Percentiles rank a stretch among this genome's conserved stretches.
These are phyloP conservation scores for Hortiboletus flavorubellus DNA, from an alignment of 768 basidiomycete genomes.

Conservation along the genomic window DNA sequence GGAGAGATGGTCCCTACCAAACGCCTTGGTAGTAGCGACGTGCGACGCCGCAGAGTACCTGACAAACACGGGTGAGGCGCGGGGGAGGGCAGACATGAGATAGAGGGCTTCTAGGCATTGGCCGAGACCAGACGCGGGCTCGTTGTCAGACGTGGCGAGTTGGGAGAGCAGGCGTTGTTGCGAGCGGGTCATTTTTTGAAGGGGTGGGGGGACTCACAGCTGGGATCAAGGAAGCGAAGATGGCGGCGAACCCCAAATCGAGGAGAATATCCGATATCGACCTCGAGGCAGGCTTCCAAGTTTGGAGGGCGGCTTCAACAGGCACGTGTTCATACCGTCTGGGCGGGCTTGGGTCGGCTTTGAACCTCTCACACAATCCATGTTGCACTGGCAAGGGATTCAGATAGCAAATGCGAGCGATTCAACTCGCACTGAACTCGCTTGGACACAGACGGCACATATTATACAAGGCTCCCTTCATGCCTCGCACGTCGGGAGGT, in stretches of 20 bases:
- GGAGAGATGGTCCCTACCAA: slow-evolving; percentile 31
- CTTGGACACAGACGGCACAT: too few species aligned
- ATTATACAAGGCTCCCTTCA: too few species aligned
- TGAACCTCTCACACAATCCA: too few species aligned
- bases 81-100: slow-evolving; percentile 29
- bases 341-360: too few species aligned
- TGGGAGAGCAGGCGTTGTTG: slow-evolving; percentile 31
- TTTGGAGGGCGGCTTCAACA: too few species aligned
- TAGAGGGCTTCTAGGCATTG: slow-evolving; percentile 33
- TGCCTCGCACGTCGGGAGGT: too few species aligned
- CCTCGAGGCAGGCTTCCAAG: too few species aligned
- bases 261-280: background rate
- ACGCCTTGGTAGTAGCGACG: slow-evolving; percentile 22
- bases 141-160: slow-evolving; percentile 31
- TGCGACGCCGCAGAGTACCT: slow-evolving; percentile 10
- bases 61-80: slow-evolving; percentile 28
- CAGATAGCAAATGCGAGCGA: too few species aligned
- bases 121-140: slow-evolving; percentile 31
- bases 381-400: too few species aligned
- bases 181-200: slow-evolving; percentile 6
- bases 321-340: too few species aligned
- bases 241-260: background rate
- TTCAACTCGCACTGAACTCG: too few species aligned
- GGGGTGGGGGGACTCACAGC: too few species aligned
- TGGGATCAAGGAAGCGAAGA: background rate